phyloP scores from a whole-genome alignment of 345 rosid species.

The Pistacia integerrima region DNA sequence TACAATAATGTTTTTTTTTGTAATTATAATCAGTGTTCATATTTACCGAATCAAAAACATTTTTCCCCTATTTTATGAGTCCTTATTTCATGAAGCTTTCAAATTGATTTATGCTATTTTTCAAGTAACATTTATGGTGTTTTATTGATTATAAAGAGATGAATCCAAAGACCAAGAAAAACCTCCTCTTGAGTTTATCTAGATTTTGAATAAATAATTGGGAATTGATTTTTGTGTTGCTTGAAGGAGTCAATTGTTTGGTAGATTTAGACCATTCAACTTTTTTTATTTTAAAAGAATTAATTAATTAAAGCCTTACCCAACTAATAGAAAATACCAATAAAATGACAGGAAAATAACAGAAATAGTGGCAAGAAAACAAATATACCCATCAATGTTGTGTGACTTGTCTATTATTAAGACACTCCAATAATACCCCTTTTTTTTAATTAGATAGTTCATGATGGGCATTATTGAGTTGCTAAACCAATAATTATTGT shows the following conservation, averaged over 20 bases:
- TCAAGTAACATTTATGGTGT: neutral
- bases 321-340: constrained; percentile 6
- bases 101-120: neutral
- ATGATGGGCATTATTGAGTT: no score
- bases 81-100: no score
- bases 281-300: neutral
- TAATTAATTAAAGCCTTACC: constrained; percentile 2
- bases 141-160: neutral
- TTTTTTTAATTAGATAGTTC: no score
- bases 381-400: constrained; percentile 12
- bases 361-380: constrained; percentile 19
- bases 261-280: constrained; percentile 27
- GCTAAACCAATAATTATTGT: no score
- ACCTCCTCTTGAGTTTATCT: no score
- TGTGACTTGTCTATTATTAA: constrained; percentile 18
- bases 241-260: constrained; percentile 27
- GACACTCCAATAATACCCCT: neutral
- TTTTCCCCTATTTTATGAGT: no score
- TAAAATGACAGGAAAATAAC: neutral
- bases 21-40: no score
- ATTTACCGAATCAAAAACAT: no score
- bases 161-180: neutral
- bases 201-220: neutral
- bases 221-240: neutral
- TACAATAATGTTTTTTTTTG: no score